phyloP scores from a whole-genome alignment of 768 basidiomycete genomes.

The Kwoniella europaea region DNA sequence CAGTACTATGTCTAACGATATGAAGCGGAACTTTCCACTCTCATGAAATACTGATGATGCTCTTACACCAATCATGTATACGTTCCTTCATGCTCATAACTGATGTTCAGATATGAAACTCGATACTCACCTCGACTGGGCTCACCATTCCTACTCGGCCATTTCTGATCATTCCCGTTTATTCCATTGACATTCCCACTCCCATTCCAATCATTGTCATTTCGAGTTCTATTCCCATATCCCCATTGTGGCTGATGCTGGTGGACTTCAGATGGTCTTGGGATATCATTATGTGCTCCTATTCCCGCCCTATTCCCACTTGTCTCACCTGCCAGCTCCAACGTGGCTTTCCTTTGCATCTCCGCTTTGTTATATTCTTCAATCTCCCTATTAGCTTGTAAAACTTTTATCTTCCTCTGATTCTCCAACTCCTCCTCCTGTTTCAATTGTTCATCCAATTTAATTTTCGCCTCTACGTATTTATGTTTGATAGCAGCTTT shows the following conservation, averaged over 20 bases:
- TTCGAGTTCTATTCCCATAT: background rate
- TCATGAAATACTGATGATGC: no score
- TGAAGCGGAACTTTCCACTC: no score
- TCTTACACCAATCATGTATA: no score
- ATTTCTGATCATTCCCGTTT: background rate
- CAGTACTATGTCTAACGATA: background rate
- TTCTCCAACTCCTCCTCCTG: slow-evolving; percentile 25
- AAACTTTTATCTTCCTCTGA: slow-evolving; percentile 27
- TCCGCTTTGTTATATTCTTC: slow-evolving; percentile 16
- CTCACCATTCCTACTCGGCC: background rate
- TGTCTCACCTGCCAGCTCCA: background rate
- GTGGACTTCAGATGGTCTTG: background rate
- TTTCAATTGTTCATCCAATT: slow-evolving; percentile 32
- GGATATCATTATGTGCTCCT: slow-evolving; percentile 1
- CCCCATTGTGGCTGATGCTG: no score
- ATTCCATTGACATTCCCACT: background rate
- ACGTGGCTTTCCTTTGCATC: slow-evolving; percentile 7
- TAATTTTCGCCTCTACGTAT: slow-evolving; percentile 44
- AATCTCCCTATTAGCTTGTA: slow-evolving; percentile 42
- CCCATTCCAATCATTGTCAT: background rate
- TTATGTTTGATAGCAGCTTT: slow-evolving; percentile 46
- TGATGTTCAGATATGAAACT: background rate
- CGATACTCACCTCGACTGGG: background rate
- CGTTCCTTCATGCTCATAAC: no score
- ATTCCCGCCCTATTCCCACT: slow-evolving; percentile 9